Evolutionary conservation across 306 rosid species (phyloP).

Genomic region (Acmispon strigosus): DNA sequence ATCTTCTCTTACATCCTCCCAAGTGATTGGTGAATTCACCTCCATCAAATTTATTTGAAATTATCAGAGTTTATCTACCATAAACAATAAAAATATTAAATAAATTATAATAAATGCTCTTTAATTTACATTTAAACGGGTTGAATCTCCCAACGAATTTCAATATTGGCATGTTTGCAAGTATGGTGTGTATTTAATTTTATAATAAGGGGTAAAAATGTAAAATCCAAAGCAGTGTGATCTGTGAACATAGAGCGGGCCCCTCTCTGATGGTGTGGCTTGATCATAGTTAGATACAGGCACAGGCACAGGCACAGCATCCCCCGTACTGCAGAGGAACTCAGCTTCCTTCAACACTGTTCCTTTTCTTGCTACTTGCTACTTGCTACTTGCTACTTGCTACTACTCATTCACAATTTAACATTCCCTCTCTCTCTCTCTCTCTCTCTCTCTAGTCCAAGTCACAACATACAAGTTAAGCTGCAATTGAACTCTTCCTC

Average conservation of each 20-base stretch:
- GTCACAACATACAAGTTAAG: conserved; percentile 9
- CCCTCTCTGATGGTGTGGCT: conserved; percentile 30
- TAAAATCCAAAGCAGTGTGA: neutral
- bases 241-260: neutral
- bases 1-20: too few relatives aligned
- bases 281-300: neutral
- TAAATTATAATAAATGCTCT: too few relatives aligned
- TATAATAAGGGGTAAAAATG: neutral
- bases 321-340: conserved; percentile 22
- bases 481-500: conserved; percentile 11
- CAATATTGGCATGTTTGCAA: too few relatives aligned
- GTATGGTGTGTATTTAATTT: too few relatives aligned
- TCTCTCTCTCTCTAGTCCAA: too few relatives aligned
- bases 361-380: neutral
- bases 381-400: neutral
- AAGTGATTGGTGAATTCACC: too few relatives aligned
- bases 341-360: neutral
- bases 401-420: neutral
- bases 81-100: too few relatives aligned
- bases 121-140: too few relatives aligned
- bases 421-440: conserved; percentile 6
- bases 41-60: too few relatives aligned
- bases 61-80: too few relatives aligned
- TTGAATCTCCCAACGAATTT: too few relatives aligned
- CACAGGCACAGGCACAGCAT: neutral